Evolutionary conservation across 495 filamentous ascomycete genomes (phyloP), one percentile per base, ranked within the genome.

Genomic region (Penicillium simplicissimum): DNA sequence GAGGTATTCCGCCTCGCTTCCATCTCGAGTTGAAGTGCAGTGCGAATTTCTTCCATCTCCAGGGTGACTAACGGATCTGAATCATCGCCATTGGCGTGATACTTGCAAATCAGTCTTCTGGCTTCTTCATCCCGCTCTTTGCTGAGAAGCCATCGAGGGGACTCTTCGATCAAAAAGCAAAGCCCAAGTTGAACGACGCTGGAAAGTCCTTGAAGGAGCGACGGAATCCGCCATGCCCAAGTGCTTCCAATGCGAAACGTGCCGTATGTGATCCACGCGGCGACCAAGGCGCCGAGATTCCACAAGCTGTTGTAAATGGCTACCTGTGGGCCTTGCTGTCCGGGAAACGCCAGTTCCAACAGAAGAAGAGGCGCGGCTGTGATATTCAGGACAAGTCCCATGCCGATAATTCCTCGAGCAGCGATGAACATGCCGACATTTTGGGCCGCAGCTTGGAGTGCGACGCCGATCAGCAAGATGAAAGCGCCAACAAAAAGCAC

Each of bases 301-400:
- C 84, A 88, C 52, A 84, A 71, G 58, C 79, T 82, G 73, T 88
- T 87, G 69, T 86, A 88, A 34, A 88, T 79, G 35, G 65, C 61
- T 23, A 57, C 56, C 15, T 56, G 48, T 10, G 49, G 55, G 1
- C 53, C 70, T 10, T 71, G 66, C 8, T 78, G 74, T 15, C 57
- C 33, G 13, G 74, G 70, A 52, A 73, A 67, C 6, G 68, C 63
- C 34, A 78, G 48, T 58, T 78, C 75, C 0, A 63, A 58, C 19
- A 76, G 58, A 15, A 75, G 62, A 1, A 76, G 52, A 3, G 76
- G 74, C 2, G 66, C 63, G 8, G 65, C 61, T 4, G 64, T 55
- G 19, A 58, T 58, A 35, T 62, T 52, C 0, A 71, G 38, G 28
- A 58, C 59, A 10, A 64, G 45, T 15, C 71, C 73, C 31, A 71